Evolutionary conservation across 179 eudicot species (phyloP), one percentile per base, ranked within the genome.

Genomic region (Spinacia oleracea): DNA sequence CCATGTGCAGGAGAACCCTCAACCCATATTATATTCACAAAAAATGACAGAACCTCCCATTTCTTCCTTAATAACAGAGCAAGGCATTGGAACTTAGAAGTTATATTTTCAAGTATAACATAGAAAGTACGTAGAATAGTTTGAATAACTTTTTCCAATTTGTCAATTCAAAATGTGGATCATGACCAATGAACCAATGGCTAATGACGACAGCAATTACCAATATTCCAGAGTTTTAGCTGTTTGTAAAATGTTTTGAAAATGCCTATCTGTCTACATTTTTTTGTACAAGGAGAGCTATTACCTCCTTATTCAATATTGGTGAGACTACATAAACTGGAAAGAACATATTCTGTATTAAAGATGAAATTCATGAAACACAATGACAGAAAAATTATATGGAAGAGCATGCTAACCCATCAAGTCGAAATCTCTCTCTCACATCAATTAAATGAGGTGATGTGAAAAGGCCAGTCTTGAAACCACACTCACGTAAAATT

Each of bases 381-480:
- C 4, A 76, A 72, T 25, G 0, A 31, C 15, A 11, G 50, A 66
- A 62, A 69, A 55, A 42, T 18, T n/a, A 70, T 25, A 70, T 59
- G 74, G 42, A 75, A 67, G 68, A 74, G 64, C 76, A 85, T 38
- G 86, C 97, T 86, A 20, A 93, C 97, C 98, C 98, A 83, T 93
- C 87, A 18, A 93, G 79, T 72, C 98, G 95, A 82, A 90, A 93
- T 89, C 98, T 86, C 84, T 93, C 98, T 85, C 91, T 87, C 85
- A 92, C 93, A 69, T 93, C 98, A 64, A 90, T 92, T 55, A 93
- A 83, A 86, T 93, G 98, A 58, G 98, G 98, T 25, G 98, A 93
- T 27, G 92, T 93, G 81, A 93, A 93, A 70, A 93, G 90, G 80
- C 98, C 98, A 83, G 98, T 93, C 77, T 80, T 88, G 31, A 91